phyloP scores from a whole-genome alignment of 495 filamentous ascomycete genomes.

The Penicillium ucsense region DNA sequence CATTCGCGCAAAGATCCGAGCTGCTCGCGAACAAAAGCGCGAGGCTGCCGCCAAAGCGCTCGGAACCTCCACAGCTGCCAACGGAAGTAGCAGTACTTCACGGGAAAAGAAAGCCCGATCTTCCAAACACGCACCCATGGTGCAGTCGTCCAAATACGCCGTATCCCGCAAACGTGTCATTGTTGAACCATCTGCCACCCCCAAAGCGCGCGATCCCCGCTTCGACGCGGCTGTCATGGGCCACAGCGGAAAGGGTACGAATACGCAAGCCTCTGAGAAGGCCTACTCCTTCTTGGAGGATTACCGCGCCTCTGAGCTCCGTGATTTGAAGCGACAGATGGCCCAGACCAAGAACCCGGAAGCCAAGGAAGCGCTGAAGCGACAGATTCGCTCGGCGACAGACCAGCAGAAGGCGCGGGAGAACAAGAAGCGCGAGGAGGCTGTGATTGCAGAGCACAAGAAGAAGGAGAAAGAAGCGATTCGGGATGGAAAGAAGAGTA shows the following conservation, averaged over 20 bases:
- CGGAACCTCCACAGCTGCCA: conserved; percentile 19
- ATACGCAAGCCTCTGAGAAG: conserved; percentile 44
- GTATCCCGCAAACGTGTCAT: conserved; percentile 73
- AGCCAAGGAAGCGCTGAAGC: conserved; percentile 56
- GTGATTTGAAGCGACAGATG: conserved; percentile 54
- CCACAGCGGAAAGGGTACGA: conserved; percentile 15
- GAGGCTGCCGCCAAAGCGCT: conserved; percentile 19
- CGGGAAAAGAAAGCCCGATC: conserved; percentile 35
- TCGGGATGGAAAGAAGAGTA: conserved; percentile 79
- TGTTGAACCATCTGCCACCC: conserved; percentile 38
- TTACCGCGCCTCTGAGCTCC: conserved; percentile 72
- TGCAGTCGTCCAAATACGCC: conserved; percentile 67
- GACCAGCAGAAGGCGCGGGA: conserved; percentile 57
- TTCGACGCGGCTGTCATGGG: conserved; percentile 56
- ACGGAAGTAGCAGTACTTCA: not conserved
- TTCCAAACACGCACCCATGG: conserved; percentile 80
- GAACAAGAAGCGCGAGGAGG: conserved; percentile 53
- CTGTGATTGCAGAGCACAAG: conserved; percentile 61
- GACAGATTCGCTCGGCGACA: conserved; percentile 57
- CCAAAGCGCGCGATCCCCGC: conserved; percentile 67
- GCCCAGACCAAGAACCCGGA: conserved; percentile 52
- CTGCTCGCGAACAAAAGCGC: conserved; percentile 38
- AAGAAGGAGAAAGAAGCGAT: conserved; percentile 76
- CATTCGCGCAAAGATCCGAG: conserved; percentile 27
- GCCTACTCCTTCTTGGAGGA: conserved; percentile 81